Evolutionary conservation across 1,139 yeast species (phyloP), one percentile per base, ranked within the genome.

Genomic region (Zygoascus sp.): DNA sequence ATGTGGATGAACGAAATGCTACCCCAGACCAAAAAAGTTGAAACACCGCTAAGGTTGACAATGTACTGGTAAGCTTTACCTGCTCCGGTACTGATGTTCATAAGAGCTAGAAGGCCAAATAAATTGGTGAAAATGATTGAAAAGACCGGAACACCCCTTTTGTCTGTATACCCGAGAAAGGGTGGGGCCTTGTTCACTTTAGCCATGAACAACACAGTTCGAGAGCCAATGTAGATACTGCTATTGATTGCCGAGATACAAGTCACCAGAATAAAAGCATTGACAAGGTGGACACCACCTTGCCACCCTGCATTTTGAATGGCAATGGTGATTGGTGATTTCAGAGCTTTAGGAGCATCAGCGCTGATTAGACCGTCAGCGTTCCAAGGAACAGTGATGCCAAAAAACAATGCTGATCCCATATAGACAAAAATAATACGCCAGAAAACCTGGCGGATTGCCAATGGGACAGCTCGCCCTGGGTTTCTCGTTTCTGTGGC

Each of bases 401-500:
- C 96, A 61, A 87, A 77, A 69, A 89, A 85, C 61, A 89, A 75
- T 56, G 89, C 76, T 10, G 90, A 81, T 13, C 84, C 73, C 60
- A 90, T 80, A 74, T 86, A 90, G 64, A 90, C 85, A 49, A 88
- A 69, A 54, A 86, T 66, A 57, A 90, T 87, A 67, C 97, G 79
- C 70, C 80, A 76, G 56, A 88, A 79, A 32, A 88, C 95, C 61
- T 85, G 85, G 59, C 82, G 79, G 59, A 87, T 85, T 27, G 96
- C 96, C 50, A 76, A 75, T 49, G 96, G 96, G 45, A 90, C 86
- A 11, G 94, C 75, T 55, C 77, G 80, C 63, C 85, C 75, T 49
- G 97, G 96, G 66, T 86, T 84, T 44, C 77, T 75, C 43, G 92
- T 77, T 68, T 90, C 97, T 63, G 96, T 95, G 16, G 95, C 92